phyloP scores from a whole-genome alignment of 805 yeast genomes.

The Saccharomycopsis schoenii region DNA sequence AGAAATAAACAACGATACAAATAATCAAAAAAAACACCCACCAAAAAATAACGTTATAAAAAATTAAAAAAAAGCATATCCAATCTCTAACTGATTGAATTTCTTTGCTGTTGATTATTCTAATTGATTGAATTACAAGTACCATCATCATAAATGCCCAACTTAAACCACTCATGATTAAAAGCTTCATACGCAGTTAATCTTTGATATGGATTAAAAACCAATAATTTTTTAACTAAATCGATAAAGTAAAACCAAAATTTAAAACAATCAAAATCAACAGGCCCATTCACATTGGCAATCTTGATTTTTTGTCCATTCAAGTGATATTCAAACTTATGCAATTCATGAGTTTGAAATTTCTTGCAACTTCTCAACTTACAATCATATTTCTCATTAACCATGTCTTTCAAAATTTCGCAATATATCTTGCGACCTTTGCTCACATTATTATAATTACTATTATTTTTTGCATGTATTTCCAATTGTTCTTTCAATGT shows the following conservation, averaged over 20 bases:
- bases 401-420: background rate
- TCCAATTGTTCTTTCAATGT: constrained; percentile 4
- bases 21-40: background rate
- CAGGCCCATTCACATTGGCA: constrained; percentile 12
- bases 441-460: background rate
- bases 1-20: background rate
- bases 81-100: too few relatives aligned
- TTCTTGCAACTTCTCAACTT: background rate
- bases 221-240: constrained; percentile 52
- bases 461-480: background rate
- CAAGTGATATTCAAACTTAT: background rate
- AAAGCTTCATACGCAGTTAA: constrained; percentile 70
- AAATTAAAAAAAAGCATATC: too few relatives aligned
- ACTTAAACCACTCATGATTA: constrained; percentile 72
- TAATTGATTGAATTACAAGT: constrained; percentile 16
- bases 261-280: constrained; percentile 51
- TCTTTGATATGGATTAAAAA: constrained; percentile 62
- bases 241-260: constrained; percentile 83
- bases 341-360: background rate
- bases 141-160: constrained; percentile 51
- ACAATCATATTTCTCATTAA: background rate
- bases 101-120: too few relatives aligned
- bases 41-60: background rate
- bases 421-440: background rate
- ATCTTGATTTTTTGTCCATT: background rate